phyloP scores from a whole-genome alignment of 257 asterid genomes.

The Penstemon barbatus region DNA sequence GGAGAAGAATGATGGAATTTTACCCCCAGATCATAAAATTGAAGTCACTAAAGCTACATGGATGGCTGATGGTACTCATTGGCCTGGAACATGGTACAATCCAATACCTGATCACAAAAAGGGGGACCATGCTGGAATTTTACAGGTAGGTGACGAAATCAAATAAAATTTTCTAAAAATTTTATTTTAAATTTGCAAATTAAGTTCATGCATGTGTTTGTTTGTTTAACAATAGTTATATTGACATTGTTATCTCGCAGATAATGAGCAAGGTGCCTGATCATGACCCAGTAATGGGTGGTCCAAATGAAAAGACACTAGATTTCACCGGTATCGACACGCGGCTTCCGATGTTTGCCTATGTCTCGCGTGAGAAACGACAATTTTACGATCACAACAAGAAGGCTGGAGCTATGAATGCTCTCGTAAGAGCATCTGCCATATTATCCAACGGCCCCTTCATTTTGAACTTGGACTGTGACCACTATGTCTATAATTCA shows the following conservation, averaged over 20 bases:
- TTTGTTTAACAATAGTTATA: too few species aligned
- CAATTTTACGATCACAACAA: conserved; percentile 87
- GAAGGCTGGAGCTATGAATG: conserved; percentile 99
- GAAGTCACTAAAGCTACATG: conserved; percentile 65
- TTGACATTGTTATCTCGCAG: conserved; percentile 32
- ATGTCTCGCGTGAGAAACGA: conserved; percentile 91
- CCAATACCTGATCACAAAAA: conserved; percentile 66
- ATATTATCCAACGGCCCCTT: conserved; percentile 88
- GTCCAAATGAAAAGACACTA: conserved; percentile 60
- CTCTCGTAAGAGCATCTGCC: conserved; percentile 92
- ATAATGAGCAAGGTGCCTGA: conserved; percentile 96
- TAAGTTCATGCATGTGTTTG: too few species aligned
- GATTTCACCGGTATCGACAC: conserved; percentile 80
- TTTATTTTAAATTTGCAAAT: not conserved
- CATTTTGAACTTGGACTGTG: conserved; percentile 92
- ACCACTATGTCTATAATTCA: conserved; percentile 84
- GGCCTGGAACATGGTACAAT: conserved; percentile 95
- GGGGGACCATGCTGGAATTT: conserved; percentile 93
- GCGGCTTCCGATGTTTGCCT: conserved; percentile 89
- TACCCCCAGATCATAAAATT: conserved; percentile 45
- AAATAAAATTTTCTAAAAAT: not conserved
- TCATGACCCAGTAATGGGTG: conserved; percentile 74
- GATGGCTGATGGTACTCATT: conserved; percentile 99
- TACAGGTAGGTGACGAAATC: conserved; percentile 73
- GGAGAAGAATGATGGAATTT: conserved; percentile 53